Evolutionary conservation across 2,329 filamentous ascomycete genomes (phyloP).

Genomic region (Arthrinium puccinioides): DNA sequence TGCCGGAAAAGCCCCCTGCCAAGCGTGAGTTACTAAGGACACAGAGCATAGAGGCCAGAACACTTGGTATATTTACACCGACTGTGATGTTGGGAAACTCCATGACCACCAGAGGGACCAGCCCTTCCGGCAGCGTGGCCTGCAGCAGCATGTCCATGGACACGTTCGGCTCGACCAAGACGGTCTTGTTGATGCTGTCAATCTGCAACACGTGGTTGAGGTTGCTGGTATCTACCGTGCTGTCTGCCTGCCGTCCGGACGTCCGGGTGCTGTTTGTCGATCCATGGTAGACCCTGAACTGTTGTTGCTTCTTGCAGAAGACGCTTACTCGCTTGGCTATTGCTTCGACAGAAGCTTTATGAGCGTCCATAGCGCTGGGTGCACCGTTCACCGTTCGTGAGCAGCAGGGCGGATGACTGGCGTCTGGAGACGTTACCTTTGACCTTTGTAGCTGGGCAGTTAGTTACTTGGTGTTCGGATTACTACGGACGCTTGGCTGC

Average conservation of each 20-base stretch:
- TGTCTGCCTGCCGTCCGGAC: slow-evolving; percentile 37
- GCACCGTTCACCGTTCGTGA: too few relatives aligned
- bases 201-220: slow-evolving; percentile 57
- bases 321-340: slow-evolving; percentile 35
- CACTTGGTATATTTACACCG: too few relatives aligned
- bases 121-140: slow-evolving; percentile 40
- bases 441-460: too few relatives aligned
- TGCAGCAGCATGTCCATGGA: slow-evolving; percentile 58
- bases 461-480: too few relatives aligned
- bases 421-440: too few relatives aligned
- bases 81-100: slow-evolving; percentile 68
- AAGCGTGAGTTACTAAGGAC: too few relatives aligned
- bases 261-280: slow-evolving; percentile 69
- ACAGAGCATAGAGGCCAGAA: too few relatives aligned
- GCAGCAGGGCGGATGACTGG: too few relatives aligned
- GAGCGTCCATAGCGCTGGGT: slow-evolving; percentile 35
- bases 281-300: slow-evolving; percentile 72
- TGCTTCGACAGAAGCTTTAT: slow-evolving; percentile 33
- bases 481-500: too few relatives aligned
- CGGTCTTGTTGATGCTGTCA: slow-evolving; percentile 44
- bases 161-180: slow-evolving; percentile 64
- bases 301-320: slow-evolving; percentile 35
- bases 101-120: slow-evolving; percentile 62
- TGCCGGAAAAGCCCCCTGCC: slow-evolving; percentile 62
- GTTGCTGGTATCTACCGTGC: slow-evolving; percentile 59